Conservation (phyloP, 306 rosid species). For the Cucurbita pepo region DNA sequence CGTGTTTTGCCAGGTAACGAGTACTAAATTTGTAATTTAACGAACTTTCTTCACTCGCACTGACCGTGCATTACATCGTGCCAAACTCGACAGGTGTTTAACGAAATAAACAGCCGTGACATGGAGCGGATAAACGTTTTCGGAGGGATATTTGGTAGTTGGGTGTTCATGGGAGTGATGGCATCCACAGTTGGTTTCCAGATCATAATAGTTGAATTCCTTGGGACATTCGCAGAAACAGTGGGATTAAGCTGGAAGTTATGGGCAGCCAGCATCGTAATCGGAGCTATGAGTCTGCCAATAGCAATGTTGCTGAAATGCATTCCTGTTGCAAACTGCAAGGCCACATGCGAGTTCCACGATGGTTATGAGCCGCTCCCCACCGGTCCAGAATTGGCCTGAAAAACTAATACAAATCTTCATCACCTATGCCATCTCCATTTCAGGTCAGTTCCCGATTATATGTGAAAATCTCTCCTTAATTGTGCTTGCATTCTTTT, state of each 20-base stretch:
- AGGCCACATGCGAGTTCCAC: conserved; percentile 4
- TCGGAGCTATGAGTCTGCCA: conserved; percentile 49
- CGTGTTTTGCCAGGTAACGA: conserved; percentile 59
- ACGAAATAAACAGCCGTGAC: conserved; percentile 85
- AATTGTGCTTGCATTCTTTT: not conserved
- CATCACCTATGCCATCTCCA: not conserved
- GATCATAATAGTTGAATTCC: conserved; percentile 39
- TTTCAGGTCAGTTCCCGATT: not conserved
- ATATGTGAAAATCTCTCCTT: not conserved
- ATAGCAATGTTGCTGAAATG: conserved; percentile 44
- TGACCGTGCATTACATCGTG: too few species aligned
- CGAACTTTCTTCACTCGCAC: too few species aligned
- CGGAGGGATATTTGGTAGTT: conserved; percentile 35
- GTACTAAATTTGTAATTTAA: too few species aligned
- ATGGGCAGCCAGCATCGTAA: conserved; percentile 43
- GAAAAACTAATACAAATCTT: not conserved
- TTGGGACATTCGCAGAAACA: conserved; percentile 67
- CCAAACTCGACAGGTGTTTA: conserved; percentile 33
- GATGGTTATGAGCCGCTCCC: conserved; percentile 58
- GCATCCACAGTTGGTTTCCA: conserved; percentile 41
- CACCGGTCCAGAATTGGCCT: conserved; percentile 59
- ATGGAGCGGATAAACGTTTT: conserved; percentile 80
- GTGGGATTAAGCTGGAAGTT: conserved; percentile 34
- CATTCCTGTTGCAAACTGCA: conserved; percentile 35
- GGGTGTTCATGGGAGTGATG: conserved; percentile 43